phyloP scores from a whole-genome alignment of 2,329 filamentous ascomycete species.

The Ceratocystis diversiconidia region DNA sequence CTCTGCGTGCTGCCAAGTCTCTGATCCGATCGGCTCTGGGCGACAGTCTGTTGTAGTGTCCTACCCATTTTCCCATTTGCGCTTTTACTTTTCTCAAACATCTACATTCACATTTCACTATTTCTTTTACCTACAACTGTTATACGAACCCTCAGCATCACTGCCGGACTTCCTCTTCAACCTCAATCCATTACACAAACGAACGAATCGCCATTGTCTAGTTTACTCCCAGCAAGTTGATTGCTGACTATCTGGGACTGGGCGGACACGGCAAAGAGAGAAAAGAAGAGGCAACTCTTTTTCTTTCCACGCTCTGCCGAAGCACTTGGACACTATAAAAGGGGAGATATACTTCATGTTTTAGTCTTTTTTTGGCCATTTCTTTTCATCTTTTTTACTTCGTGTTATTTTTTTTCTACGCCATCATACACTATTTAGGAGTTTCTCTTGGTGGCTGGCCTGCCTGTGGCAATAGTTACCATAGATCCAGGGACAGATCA shows the following conservation, averaged over 20 bases:
- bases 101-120: neutral
- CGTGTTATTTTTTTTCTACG: neutral
- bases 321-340: conserved; percentile 18
- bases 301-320: conserved; percentile 19
- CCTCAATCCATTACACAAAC: conserved; percentile 14
- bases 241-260: neutral
- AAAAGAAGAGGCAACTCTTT: conserved; percentile 18
- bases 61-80: neutral
- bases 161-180: too few relatives aligned
- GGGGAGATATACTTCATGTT: conserved; percentile 8
- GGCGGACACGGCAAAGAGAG: neutral
- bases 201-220: conserved; percentile 10
- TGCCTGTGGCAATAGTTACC: neutral
- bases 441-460: neutral
- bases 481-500: neutral
- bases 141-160: too few relatives aligned
- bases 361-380: neutral
- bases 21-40: conserved; percentile 83
- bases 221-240: neutral
- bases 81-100: neutral
- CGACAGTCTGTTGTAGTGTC: conserved; percentile 61
- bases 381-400: neutral
- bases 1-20: conserved; percentile 78
- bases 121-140: neutral
- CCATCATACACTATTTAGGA: neutral